Percentiles rank a stretch among this genome's conserved stretches.
Conservation (phyloP, 1,284 basidiomycete genomes). For the Apiotrichum gracile region DNA sequence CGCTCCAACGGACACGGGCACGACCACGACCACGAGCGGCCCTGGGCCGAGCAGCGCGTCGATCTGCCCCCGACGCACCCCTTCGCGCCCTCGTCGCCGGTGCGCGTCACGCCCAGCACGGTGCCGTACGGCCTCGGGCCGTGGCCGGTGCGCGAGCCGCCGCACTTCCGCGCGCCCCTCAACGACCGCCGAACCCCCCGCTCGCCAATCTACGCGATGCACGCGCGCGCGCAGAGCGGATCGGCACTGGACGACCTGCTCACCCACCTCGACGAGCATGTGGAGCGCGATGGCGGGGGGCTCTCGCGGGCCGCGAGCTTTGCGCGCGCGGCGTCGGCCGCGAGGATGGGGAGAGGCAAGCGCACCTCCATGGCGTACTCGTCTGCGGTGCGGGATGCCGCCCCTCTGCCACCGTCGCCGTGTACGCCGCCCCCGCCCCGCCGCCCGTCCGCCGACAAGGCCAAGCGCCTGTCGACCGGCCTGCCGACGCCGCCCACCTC, state of each 20-base stretch:
- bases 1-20: no score
- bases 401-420: no score
- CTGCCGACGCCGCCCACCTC: no score
- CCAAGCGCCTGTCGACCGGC: no score
- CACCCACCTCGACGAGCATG: not conserved
- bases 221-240: not conserved
- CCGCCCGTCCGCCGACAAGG: no score
- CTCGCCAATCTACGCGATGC: not conserved
- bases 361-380: no score
- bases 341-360: not conserved
- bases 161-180: not conserved
- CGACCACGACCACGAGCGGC: no score
- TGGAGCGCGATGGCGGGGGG: not conserved
- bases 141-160: no score
- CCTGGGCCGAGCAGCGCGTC: no score
- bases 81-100: not conserved
- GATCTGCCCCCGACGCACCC: not conserved
- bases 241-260: not conserved
- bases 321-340: not conserved
- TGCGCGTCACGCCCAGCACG: not conserved
- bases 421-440: no score
- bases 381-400: no score
- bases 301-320: not conserved
- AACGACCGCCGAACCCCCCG: not conserved
- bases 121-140: no score